phyloP scores from a whole-genome alignment of 805 yeast species.

The Ogataea glucozyma region DNA sequence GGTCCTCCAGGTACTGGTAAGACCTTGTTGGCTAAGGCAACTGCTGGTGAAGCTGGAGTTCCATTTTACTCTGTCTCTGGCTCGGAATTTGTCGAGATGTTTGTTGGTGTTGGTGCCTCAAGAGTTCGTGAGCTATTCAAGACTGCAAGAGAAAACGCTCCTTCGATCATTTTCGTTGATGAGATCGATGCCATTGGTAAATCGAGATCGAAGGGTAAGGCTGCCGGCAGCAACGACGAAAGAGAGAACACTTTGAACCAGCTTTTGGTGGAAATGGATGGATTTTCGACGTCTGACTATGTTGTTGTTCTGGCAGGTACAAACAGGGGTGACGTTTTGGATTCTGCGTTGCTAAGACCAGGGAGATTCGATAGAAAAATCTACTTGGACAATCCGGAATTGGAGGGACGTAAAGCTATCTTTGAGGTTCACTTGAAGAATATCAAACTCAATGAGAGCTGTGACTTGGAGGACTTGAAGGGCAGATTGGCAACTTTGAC shows the following conservation, averaged over 20 bases:
- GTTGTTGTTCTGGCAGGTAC: constrained; percentile 95
- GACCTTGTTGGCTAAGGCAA: constrained; percentile 87
- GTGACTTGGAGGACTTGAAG: constrained; percentile 58
- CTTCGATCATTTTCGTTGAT: constrained; percentile 87
- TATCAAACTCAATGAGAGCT: constrained; percentile 49
- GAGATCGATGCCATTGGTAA: constrained; percentile 97
- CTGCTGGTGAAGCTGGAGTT: constrained; percentile 96
- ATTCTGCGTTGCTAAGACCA: constrained; percentile 87
- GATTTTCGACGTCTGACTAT: constrained; percentile 83
- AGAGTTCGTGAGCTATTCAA: constrained; percentile 91
- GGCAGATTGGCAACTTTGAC: constrained; percentile 90
- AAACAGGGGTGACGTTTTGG: constrained; percentile 87
- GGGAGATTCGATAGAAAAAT: constrained; percentile 94
- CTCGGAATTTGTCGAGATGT: constrained; percentile 96
- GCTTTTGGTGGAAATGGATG: constrained; percentile 93
- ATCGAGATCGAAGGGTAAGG: constrained; percentile 68
- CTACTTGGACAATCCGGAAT: constrained; percentile 80
- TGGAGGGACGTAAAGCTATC: constrained; percentile 86
- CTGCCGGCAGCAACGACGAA: constrained; percentile 87
- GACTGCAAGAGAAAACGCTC: constrained; percentile 87
- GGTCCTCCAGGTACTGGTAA: constrained; percentile 99
- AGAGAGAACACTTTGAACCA: constrained; percentile 92
- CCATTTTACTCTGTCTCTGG: constrained; percentile 91
- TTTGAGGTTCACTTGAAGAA: constrained; percentile 76
- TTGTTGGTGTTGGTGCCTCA: constrained; percentile 94